Base-by-base conservation (phyloP, 192 early-diverging fungal species). In the Glomus cerebriforme region DNA sequence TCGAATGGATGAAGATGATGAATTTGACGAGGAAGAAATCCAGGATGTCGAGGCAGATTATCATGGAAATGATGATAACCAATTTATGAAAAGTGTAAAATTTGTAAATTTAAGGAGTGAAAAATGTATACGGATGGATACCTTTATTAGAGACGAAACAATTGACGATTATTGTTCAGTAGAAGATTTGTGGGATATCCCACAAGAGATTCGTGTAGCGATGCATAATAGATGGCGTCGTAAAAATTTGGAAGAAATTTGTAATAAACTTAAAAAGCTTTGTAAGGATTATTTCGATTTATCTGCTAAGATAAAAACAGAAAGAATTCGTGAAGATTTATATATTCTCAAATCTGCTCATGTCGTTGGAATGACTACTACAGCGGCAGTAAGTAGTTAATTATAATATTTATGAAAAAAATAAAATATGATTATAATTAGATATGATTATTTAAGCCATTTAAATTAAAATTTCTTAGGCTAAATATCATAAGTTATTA, bases 301-400 rank as follows among this genome's bases (percentile, higher is more conserved):
- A 39, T 82, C 73, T 15, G 81, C 80, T 37, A 78, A 83, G 32
- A 81, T 83, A 43, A 77, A 81, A 34, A 7, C 35, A 0, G 54
- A 83, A 35, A 29, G 73, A 27, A 81, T 81, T 31, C 12, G 37
- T 22, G 80, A 79, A 59, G 85, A 86, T 77, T 43, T 67, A 5
- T 3, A 39, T 7, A 73, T 83, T 59, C 73, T 86, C 17, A 68
- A 71, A 13, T 19, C 10, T 0, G 82, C 82, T 32, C 73, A 86
- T 24, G 75, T 90, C n/a, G 83, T 90, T 43, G 89, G 89, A 5
- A 84, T 90, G 87, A 90, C 89, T 2, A 90, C 85, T 27, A 88
- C 89, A 26, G 89, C 85, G 10, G 89, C 89, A 2, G 89, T 89
- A 80, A 82, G 84, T 78, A 8, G 59, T n/a, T 35, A n/a, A 2